Evolutionary conservation across 2,329 filamentous ascomycete genomes (phyloP).

Genomic region (Curvularia hawaiiensis): DNA sequence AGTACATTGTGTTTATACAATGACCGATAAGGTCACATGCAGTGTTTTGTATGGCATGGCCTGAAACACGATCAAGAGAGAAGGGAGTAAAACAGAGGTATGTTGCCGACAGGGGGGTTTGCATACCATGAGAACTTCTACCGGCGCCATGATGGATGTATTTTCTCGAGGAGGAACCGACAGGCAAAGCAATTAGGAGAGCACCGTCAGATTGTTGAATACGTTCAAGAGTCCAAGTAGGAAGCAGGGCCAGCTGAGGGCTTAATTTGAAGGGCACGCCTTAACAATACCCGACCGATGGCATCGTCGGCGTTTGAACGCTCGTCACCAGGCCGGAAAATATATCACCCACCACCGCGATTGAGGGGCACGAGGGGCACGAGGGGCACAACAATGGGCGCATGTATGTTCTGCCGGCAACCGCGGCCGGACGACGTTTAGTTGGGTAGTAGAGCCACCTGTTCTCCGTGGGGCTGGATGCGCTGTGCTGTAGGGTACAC

Average conservation of each 20-base stretch:
- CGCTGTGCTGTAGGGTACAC: neutral
- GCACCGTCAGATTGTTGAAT: conserved; percentile 5
- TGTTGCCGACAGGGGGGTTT: conserved; percentile 16
- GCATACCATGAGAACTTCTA: conserved; percentile 56
- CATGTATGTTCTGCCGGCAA: conserved; percentile 35
- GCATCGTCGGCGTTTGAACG: conserved; percentile 28
- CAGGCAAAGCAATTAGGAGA: conserved; percentile 9
- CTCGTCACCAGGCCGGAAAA: conserved; percentile 36
- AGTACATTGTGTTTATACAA: neutral
- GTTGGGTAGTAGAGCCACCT: conserved; percentile 5
- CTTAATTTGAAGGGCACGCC: conserved; percentile 12
- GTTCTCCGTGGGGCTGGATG: conserved; percentile 8
- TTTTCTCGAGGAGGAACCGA: neutral
- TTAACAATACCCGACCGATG: conserved; percentile 14
- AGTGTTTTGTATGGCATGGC: conserved; percentile 15
- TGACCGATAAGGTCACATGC: neutral
- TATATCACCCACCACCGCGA: conserved; percentile 23
- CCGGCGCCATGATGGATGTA: conserved; percentile 51
- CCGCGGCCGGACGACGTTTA: conserved; percentile 34
- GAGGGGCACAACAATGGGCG: conserved; percentile 21
- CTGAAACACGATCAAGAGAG: conserved; percentile 4
- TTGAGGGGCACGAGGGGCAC: conserved; percentile 32
- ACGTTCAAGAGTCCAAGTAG: conserved; percentile 1
- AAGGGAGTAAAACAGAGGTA: neutral
- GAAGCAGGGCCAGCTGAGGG: conserved; percentile 5